Conservation (phyloP, 2,329 filamentous ascomycete genomes). For the Cercospora janseana region DNA sequence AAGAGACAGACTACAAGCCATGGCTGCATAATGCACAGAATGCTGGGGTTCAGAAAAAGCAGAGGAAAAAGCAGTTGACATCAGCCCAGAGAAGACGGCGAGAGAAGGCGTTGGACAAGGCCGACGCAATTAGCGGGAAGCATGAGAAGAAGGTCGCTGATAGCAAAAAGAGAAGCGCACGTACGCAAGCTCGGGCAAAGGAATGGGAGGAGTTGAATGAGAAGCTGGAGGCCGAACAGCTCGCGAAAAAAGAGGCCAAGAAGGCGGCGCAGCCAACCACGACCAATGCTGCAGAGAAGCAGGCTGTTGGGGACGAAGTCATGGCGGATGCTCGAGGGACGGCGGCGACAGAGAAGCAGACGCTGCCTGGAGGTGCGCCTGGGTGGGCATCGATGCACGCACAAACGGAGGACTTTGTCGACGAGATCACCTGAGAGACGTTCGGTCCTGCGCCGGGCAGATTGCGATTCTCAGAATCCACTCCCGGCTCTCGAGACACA, state of each 20-base stretch:
- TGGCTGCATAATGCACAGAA: conserved; percentile 70
- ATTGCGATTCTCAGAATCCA: too few species aligned
- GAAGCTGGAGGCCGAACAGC: conserved; percentile 23
- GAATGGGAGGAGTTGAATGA: conserved; percentile 39
- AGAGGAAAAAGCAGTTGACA: conserved; percentile 55
- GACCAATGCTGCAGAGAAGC: conserved; percentile 2
- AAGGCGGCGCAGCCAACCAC: conserved; percentile 14
- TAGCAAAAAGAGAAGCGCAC: conserved; percentile 50
- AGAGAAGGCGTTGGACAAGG: conserved; percentile 56
- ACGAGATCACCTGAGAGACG: conserved; percentile 17
- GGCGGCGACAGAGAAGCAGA: conserved; percentile 8
- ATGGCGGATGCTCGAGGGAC: conserved; percentile 17
- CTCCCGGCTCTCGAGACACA: neutral
- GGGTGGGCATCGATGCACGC: conserved; percentile 21
- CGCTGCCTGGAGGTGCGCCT: conserved; percentile 11
- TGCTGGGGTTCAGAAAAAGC: conserved; percentile 67
- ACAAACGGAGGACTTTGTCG: conserved; percentile 18
- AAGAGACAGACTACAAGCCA: conserved; percentile 54
- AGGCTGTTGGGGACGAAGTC: conserved; percentile 19
- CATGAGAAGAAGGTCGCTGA: conserved; percentile 56
- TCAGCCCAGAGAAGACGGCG: conserved; percentile 55
- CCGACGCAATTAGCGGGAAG: conserved; percentile 55
- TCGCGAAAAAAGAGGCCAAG: conserved; percentile 16
- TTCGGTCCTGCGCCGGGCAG: too few species aligned
- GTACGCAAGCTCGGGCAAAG: conserved; percentile 36